These are phyloP conservation scores for Metschnikowia continentalis DNA, from an alignment of 805 yeast genomes.

Conservation along the genomic window DNA sequence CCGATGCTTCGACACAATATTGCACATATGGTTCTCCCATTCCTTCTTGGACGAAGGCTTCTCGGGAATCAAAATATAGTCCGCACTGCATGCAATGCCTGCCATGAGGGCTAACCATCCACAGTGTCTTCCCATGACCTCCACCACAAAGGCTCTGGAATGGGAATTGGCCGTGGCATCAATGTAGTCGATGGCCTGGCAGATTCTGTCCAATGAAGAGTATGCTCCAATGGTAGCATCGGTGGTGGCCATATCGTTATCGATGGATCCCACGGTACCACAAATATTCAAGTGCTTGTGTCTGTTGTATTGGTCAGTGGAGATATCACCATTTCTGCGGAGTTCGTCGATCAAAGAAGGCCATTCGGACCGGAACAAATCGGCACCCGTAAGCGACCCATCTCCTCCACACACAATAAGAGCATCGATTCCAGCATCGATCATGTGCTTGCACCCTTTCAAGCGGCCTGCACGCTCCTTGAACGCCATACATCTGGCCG, in stretches of 20 bases:
- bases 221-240: conserved; percentile 81
- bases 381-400: conserved; percentile 81
- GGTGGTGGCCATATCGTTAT: conserved; percentile 80
- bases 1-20: conserved; percentile 61
- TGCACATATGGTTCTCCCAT: conserved; percentile 68
- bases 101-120: conserved; percentile 86
- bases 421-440: conserved; percentile 71
- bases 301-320: conserved; percentile 42
- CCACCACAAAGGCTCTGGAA: conserved; percentile 78
- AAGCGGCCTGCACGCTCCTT: conserved; percentile 64
- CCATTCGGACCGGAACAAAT: conserved; percentile 73
- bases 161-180: conserved; percentile 84
- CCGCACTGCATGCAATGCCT: conserved; percentile 77
- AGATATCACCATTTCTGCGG: conserved; percentile 39
- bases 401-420: conserved; percentile 81
- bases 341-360: conserved; percentile 63
- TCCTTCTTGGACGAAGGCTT: conserved; percentile 59
- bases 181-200: conserved; percentile 72
- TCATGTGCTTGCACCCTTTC: conserved; percentile 59
- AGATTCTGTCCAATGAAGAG: conserved; percentile 71
- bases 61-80: conserved; percentile 76
- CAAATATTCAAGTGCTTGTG: conserved; percentile 61
- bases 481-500: conserved; percentile 69
- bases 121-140: conserved; percentile 88
- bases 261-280: conserved; percentile 80